These are phyloP conservation scores for Saprolegnia parasitica DNA, from an alignment of 352 stramenopile species.

Conservation along the genomic window DNA sequence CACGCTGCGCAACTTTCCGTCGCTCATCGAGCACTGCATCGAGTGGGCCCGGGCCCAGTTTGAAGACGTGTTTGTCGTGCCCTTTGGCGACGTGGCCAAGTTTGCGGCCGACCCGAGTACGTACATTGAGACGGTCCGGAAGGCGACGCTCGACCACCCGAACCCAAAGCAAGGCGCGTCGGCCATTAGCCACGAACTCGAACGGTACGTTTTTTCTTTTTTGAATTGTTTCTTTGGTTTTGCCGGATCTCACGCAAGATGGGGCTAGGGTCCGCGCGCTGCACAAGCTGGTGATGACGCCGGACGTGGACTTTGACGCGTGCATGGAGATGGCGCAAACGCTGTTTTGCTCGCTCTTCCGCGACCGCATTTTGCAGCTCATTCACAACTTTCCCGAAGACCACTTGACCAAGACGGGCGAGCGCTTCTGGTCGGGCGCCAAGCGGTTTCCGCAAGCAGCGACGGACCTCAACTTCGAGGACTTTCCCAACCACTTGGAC, in stretches of 20 bases:
- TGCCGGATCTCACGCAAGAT: neutral
- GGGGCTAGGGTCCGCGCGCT: slow-evolving; percentile 29
- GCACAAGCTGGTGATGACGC: slow-evolving; percentile 44
- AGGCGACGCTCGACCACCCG: slow-evolving; percentile 64
- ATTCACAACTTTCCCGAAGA: slow-evolving; percentile 82
- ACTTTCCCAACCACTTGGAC: slow-evolving; percentile 60
- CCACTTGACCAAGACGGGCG: slow-evolving; percentile 72
- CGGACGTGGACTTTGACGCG: slow-evolving; percentile 65
- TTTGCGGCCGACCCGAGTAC: slow-evolving; percentile 64
- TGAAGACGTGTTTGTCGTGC: slow-evolving; percentile 79
- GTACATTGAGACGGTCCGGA: slow-evolving; percentile 73
- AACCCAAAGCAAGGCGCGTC: slow-evolving; percentile 63
- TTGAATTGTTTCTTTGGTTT: neutral
- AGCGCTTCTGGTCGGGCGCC: slow-evolving; percentile 81
- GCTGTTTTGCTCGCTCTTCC: slow-evolving; percentile 76
- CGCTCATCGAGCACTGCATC: slow-evolving; percentile 96
- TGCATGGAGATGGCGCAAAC: slow-evolving; percentile 66
- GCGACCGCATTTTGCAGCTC: slow-evolving; percentile 85
- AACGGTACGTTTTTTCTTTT: slow-evolving; percentile 34
- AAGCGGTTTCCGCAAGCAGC: slow-evolving; percentile 78
- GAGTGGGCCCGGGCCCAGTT: slow-evolving; percentile 95
- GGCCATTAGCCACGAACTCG: slow-evolving; percentile 66
- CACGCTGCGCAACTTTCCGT: slow-evolving; percentile 99
- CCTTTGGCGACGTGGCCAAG: slow-evolving; percentile 78
- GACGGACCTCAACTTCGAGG: slow-evolving; percentile 52